phyloP scores from a whole-genome alignment of 2,329 filamentous ascomycete genomes.

The Cercospora nicotianae region DNA sequence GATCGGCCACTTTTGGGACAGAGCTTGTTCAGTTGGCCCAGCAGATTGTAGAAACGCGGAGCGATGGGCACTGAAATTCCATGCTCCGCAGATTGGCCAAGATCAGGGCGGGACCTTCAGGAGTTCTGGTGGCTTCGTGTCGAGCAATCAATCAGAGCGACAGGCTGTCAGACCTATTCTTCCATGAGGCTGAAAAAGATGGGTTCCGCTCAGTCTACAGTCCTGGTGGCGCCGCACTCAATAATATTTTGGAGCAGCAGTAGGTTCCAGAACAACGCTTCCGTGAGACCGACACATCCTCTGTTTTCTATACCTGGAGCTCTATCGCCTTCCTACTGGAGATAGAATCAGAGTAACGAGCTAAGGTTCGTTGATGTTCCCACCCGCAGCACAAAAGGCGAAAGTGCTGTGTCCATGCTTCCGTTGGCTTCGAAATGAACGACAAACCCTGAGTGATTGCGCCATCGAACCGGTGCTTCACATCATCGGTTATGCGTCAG shows the following conservation, averaged over 20 bases:
- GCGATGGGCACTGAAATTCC: background rate
- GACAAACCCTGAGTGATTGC: background rate
- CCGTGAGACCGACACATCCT: background rate
- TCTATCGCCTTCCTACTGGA: background rate
- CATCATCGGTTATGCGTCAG: background rate
- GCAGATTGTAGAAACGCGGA: background rate
- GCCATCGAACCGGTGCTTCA: background rate
- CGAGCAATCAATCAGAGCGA: background rate
- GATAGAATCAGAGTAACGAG: background rate
- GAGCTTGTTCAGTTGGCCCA: background rate
- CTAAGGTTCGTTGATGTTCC: background rate
- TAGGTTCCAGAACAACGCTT: background rate
- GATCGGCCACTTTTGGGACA: too few relatives aligned
- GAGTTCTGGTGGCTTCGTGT: background rate
- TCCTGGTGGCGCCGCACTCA: background rate
- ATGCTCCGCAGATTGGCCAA: background rate
- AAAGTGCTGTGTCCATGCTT: background rate
- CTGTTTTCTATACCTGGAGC: background rate
- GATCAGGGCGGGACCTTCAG: background rate
- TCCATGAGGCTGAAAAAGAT: background rate
- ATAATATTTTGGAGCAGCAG: background rate
- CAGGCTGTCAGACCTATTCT: background rate
- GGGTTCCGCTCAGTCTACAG: too few relatives aligned
- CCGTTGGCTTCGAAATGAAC: background rate
- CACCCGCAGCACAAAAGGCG: background rate